These are phyloP conservation scores for Endoconidiophora polonica DNA, from an alignment of 2,329 filamentous ascomycete genomes.

Conservation along the genomic window DNA sequence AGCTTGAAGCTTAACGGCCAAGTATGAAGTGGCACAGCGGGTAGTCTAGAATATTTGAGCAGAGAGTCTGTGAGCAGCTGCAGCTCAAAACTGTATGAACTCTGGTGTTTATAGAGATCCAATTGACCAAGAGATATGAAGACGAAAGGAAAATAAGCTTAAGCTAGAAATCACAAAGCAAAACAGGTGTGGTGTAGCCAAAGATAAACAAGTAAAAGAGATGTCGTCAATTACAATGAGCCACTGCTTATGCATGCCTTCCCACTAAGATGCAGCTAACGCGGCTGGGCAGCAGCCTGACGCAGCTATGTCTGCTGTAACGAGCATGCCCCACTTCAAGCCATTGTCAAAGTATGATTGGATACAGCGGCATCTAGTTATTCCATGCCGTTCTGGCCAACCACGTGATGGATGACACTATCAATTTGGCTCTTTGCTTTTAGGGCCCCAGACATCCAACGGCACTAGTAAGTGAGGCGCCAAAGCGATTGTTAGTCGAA, in stretches of 20 bases:
- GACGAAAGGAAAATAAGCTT: too few species aligned
- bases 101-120: too few species aligned
- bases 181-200: too few species aligned
- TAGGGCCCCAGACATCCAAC: not conserved
- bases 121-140: too few species aligned
- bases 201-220: too few species aligned
- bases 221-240: not conserved
- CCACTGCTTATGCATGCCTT: constrained; percentile 1
- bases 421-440: not conserved
- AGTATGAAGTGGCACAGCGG: too few species aligned
- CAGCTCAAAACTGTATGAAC: too few species aligned
- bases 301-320: constrained; percentile 10
- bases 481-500: not conserved
- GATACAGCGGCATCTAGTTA: not conserved
- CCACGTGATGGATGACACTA: constrained; percentile 2
- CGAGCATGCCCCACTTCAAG: not conserved
- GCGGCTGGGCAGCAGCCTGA: constrained; percentile 27
- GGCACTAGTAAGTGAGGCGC: not conserved
- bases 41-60: too few species aligned
- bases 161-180: too few species aligned
- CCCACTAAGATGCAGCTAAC: constrained; percentile 15
- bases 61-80: too few species aligned
- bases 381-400: not conserved
- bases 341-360: not conserved
- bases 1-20: too few species aligned